Base-by-base conservation (phyloP, 805 yeast species). In the Cyberlindnera subsufficiens region DNA sequence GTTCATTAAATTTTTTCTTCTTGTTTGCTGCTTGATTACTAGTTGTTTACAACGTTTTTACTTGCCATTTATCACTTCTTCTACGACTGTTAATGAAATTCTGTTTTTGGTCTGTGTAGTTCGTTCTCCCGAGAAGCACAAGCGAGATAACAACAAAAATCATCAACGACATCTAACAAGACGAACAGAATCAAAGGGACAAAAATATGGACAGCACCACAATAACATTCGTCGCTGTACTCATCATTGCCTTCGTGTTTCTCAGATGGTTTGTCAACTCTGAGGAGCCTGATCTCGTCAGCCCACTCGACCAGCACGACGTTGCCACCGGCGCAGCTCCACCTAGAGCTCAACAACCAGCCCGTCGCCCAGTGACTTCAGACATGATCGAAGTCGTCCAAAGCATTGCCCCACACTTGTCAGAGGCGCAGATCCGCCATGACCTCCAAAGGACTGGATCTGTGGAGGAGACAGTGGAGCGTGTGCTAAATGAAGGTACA, bases 361-460 rank as follows among this genome's bases (percentile, higher is more conserved):
- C 44, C 36, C 66, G 72, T 37, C 72, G 86, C 44, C 66, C 60
- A 13, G 80, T 83, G 18, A 79, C 82, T 3, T 69, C 68, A 5
- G 77, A 75, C 44, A 91, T 91, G 98, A 71, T 91, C 35, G 93
- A 84, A 49, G 81, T 86, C 0, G 96, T 91, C 2, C 85, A 80
- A 52, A 79, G 88, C 34, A 69, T 91, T 42, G 96, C 89, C 0
- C 96, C 97, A 4, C 69, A 70, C 17, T 65, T 86, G 29, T 70
- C 85, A 1, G 72, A 65, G 4, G 85, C 75, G 7, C 95, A 86
- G 58, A 87, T 93, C 47, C 70, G 80, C 47, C 69, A 71, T 47
- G 95, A 85, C 59, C 72, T 93, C 47, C 79, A 81, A 55, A 69
- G 77, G 45, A 78, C 93, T 0, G 95, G 95, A 0, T 80, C 85